A percentile compares a stretch with the other conserved stretches of the same genome.
Conservation (phyloP, 768 basidiomycete species). For the Boletus reticulatus region DNA sequence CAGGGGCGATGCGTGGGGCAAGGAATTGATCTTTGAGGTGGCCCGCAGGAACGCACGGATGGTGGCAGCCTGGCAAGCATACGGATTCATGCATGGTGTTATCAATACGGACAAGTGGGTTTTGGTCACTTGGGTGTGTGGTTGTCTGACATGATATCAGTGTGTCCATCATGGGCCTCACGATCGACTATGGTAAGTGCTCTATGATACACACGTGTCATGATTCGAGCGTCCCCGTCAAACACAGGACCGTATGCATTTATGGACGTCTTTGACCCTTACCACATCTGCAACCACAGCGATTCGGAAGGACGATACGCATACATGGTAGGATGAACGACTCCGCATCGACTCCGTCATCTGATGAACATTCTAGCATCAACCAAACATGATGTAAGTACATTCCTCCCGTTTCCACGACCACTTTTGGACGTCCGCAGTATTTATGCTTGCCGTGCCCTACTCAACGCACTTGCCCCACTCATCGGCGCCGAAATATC, state of each 20-base stretch:
- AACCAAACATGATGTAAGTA: slow-evolving; percentile 77
- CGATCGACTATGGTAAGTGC: slow-evolving; percentile 67
- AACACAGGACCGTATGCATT: slow-evolving; percentile 81
- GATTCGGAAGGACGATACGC: slow-evolving; percentile 78
- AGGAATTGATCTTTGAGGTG: slow-evolving; percentile 70
- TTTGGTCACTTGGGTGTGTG: too few species aligned
- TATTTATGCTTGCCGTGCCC: slow-evolving; percentile 73
- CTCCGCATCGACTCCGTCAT: background rate
- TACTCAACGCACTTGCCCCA: slow-evolving; percentile 76
- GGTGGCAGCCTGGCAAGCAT: slow-evolving; percentile 95
- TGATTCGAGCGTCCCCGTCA: background rate
- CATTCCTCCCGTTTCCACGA: background rate
- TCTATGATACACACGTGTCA: background rate
- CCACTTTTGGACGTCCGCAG: slow-evolving; percentile 35
- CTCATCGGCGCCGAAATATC: slow-evolving; percentile 82
- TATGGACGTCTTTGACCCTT: slow-evolving; percentile 88
- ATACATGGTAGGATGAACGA: slow-evolving; percentile 45
- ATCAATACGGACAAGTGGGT: slow-evolving; percentile 94
- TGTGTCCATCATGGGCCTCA: slow-evolving; percentile 70
- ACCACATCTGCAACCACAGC: slow-evolving; percentile 90
- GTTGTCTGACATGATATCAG: slow-evolving; percentile 35
- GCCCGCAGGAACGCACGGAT: slow-evolving; percentile 85
- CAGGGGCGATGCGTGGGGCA: slow-evolving; percentile 63
- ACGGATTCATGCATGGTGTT: slow-evolving; percentile 94
- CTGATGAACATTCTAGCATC: slow-evolving; percentile 41